Evolutionary conservation across 768 basidiomycete genomes (phyloP), one percentile per base, ranked within the genome.

Genomic region (Kwoniella bestiolae): DNA sequence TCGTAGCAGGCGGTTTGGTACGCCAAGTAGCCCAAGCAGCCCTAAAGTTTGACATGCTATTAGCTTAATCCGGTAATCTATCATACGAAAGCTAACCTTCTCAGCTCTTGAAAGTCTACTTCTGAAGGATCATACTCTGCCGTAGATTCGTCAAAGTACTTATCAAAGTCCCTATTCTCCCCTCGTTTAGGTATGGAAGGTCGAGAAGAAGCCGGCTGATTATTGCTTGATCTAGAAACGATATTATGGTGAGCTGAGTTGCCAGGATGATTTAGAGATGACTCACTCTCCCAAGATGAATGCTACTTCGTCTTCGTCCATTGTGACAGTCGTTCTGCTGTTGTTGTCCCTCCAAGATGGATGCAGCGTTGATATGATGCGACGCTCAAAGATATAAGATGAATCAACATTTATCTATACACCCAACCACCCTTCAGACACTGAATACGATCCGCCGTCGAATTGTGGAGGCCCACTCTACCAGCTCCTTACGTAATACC

Each of bases 1-100:
- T 9, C n/a, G 58, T 31, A 26, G 58, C 38, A 44, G 73, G 73
- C 11, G 71, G 67, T 12, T 55, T 66, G 9, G 61, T 73, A 38
- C 60, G 66, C 75, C 73, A 77, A 3, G 75, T 77, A 0, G 69
- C 71, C 75, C 75, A 77, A 21, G 69, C 62, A n/a, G 75, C 75
- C 35, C 73, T 72, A 51, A 14, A 45, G 35, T 31, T 11, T 5
- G 3, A 41, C 3, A 16, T 16, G 1, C 3, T 41, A 41, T 41
- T 2, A 41, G 38, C 38, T 25, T 35, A 32, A 31, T 65, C 63
- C 57, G 56, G 47, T 51, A n/a, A 16, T 25, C 41, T 31, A 63
- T 29, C 18, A 53, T 6, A 28, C 12, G 21, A 2, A 23, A 56
- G 58, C 68, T 70, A 3, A 76, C 75, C 64, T 60, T 56, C 73